Percentiles rank a stretch among this genome's conserved stretches.
Evolutionary conservation across 208 protist species (phyloP).

Genomic region (Zelonia costaricensis): DNA sequence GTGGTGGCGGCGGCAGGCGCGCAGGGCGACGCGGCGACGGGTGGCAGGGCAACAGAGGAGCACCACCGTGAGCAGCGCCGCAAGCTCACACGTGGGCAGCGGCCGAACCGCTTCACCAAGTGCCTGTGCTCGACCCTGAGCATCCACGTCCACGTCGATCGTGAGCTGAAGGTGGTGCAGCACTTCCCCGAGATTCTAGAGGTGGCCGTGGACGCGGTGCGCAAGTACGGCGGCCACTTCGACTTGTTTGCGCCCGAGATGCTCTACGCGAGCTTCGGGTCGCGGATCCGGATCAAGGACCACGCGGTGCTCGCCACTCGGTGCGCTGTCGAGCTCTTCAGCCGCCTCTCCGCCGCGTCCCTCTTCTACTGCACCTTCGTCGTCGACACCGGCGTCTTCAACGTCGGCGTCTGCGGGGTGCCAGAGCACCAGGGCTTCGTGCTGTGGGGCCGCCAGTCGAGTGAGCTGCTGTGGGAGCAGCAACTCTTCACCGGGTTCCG

Average conservation of each 20-base stretch:
- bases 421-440: constrained; percentile 39
- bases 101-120: constrained; percentile 20
- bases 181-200: constrained; percentile 31
- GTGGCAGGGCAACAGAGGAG: too few species aligned
- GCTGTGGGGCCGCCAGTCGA: constrained; percentile 27
- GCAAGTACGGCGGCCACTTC: constrained; percentile 40
- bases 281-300: constrained; percentile 18
- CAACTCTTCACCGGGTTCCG: constrained; percentile 28
- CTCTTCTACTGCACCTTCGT: constrained; percentile 30
- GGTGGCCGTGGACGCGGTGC: constrained; percentile 18
- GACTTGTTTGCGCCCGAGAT: constrained; percentile 45
- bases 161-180: constrained; percentile 1
- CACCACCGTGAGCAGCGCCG: background rate
- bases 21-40: too few species aligned
- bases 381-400: constrained; percentile 40
- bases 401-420: constrained; percentile 35
- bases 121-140: constrained; percentile 31
- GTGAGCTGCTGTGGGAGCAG: constrained; percentile 27
- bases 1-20: too few species aligned
- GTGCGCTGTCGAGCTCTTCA: constrained; percentile 41
- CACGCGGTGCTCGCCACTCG: constrained; percentile 36
- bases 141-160: constrained; percentile 20
- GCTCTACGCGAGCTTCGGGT: constrained; percentile 43
- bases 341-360: constrained; percentile 12
- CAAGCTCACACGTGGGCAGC: background rate